Conservation (phyloP, 768 basidiomycete species). For the Hygrocybe coccinea region DNA sequence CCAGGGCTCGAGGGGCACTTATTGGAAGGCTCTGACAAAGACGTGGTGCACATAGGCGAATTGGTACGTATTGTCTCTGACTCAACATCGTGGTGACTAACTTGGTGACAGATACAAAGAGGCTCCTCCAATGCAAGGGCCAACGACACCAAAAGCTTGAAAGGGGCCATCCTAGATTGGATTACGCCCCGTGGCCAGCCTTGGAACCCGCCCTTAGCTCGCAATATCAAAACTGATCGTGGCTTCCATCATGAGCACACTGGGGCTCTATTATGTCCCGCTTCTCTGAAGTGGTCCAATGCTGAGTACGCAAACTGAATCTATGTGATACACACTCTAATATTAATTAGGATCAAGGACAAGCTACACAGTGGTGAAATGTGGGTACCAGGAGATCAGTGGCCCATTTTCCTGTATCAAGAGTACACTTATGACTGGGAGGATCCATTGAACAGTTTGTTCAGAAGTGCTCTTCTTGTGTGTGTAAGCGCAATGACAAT, state of each 20-base stretch:
- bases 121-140: background rate
- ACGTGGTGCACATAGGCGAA: background rate
- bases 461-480: background rate
- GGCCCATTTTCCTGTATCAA: slow-evolving; percentile 14
- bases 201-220: background rate
- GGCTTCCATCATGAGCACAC: background rate
- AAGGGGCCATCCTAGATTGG: background rate
- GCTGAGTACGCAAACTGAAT: background rate
- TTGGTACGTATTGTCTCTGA: background rate
- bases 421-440: slow-evolving; percentile 1
- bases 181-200: background rate
- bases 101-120: background rate
- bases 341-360: slow-evolving; percentile 7
- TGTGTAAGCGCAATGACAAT: background rate
- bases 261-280: background rate
- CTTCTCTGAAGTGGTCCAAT: background rate
- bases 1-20: background rate
- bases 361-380: slow-evolving; percentile 4
- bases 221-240: background rate
- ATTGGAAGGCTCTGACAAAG: background rate
- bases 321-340: background rate
- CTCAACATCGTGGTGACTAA: no score
- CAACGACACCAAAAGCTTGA: background rate
- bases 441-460: background rate
- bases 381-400: slow-evolving; percentile 3